phyloP scores from a whole-genome alignment of 139 green algal genomes.

The Penium margaritaceum region DNA sequence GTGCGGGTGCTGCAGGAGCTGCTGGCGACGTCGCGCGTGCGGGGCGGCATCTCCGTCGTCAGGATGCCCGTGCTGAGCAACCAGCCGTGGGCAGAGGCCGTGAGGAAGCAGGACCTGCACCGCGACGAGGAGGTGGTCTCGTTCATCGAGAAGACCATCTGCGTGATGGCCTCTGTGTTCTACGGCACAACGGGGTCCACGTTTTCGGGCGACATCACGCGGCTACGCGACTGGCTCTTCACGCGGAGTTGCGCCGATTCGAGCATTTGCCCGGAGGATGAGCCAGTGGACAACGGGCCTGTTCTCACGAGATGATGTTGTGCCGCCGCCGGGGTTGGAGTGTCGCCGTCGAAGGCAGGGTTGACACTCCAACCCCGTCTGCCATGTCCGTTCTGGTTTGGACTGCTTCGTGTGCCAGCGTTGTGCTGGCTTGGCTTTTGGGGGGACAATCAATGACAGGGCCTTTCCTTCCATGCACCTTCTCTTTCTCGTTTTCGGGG shows the following conservation, averaged over 20 bases:
- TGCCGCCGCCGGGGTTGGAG: no score
- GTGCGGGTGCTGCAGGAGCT: slow-evolving; percentile 16
- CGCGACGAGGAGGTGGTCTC: background rate
- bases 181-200: slow-evolving; percentile 24
- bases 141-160: slow-evolving; percentile 24
- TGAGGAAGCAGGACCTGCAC: background rate
- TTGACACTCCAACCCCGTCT: no score
- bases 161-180: slow-evolving; percentile 11
- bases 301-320: no score
- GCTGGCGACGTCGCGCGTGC: slow-evolving; percentile 1
- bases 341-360: no score
- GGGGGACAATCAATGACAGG: no score
- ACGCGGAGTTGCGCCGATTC: background rate
- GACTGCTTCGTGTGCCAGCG: no score
- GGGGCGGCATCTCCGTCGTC: background rate
- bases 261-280: slow-evolving; percentile 15
- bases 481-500: no score
- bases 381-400: no score
- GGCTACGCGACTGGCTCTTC: slow-evolving; percentile 17
- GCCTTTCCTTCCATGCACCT: no score
- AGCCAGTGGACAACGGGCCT: no score
- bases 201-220: slow-evolving; percentile 13
- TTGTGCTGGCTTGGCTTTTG: no score
- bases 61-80: background rate
- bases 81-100: slow-evolving; percentile 14